Evolutionary conservation across 2,329 filamentous ascomycete species (phyloP).

Genomic region (Ascocoryne sarcoides): DNA sequence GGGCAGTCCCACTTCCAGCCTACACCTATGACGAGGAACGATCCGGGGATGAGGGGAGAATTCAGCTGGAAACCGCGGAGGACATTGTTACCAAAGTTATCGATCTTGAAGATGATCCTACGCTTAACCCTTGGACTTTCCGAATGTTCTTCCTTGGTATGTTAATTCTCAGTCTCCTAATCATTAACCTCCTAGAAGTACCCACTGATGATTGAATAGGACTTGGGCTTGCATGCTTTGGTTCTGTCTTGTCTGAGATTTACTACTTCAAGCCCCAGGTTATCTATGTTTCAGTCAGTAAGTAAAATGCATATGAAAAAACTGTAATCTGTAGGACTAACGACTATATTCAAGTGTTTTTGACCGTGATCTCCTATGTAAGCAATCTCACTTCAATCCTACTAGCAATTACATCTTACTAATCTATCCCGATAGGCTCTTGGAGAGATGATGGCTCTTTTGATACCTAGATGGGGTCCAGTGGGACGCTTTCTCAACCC

Average conservation of each 20-base stretch:
- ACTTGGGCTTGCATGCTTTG: slow-evolving; percentile 28
- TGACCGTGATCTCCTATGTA: slow-evolving; percentile 35
- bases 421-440: slow-evolving; percentile 17
- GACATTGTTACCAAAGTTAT: slow-evolving; percentile 26
- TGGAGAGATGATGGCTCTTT: slow-evolving; percentile 31
- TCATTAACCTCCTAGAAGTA: neutral
- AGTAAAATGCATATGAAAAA: neutral
- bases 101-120: slow-evolving; percentile 31
- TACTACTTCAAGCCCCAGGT: slow-evolving; percentile 39
- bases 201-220: slow-evolving; percentile 13
- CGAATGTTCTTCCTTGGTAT: slow-evolving; percentile 30
- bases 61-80: neutral
- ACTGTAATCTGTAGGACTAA: neutral
- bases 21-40: neutral
- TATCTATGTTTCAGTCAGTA: slow-evolving; percentile 31
- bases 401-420: no score
- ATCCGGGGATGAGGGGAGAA: neutral
- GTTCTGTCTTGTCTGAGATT: slow-evolving; percentile 33
- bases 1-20: neutral
- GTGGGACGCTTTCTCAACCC: slow-evolving; percentile 44
- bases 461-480: slow-evolving; percentile 29
- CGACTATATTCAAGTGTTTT: slow-evolving; percentile 28
- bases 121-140: slow-evolving; percentile 31
- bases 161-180: neutral
- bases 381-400: no score